Evolutionary conservation across 257 asterid species (phyloP), one percentile per base, ranked within the genome.

Genomic region (Ajuga chamaepitys): DNA sequence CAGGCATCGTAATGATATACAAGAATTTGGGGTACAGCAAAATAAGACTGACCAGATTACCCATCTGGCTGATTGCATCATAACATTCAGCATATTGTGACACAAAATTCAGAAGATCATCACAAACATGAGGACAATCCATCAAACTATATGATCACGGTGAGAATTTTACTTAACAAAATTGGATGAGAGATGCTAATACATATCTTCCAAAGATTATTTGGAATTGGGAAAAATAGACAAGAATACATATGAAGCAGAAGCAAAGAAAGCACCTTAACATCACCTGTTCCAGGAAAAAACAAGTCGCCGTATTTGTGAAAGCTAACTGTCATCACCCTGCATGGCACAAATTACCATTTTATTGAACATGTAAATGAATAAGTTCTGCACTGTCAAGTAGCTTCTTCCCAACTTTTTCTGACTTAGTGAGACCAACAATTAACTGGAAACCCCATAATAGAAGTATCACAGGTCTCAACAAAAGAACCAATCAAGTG

Each of bases 291-390:
- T 72, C 95, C 99, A 45, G 99, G 99, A 68, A 94, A 94, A 85
- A 94, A 94, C 77, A 78, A 30, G 81, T 94, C 99, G 40, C 99
- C 99, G 56, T 80, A 90, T 85, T 94, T 90, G 85, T 94, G 99
- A 78, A 94, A 94, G 80, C 99, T 94, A 75, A 94, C 99, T 5
- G 97, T 94, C 99, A 94, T 94, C 66, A 94, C 99, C 89, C 97
- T 94, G 89, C 71, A 85, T 57, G 41, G 40, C 64, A 68, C 71
- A 75, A 47, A 25, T 20, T 47, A 56, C 47, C 57, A 77, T 13
- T 44, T 76, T 62, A 63, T 20, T 51, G 2, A 56, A 21, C 38
- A 34, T 5, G 18, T 53, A 50, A 52, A 41, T 30, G 54, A 28
- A 44, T 16, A 41, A 41, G 76, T 47, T 40, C 10, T n/a, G 32